These are phyloP conservation scores for Talaromyces thailandensis DNA, from an alignment of 495 filamentous ascomycete genomes.

Conservation along the genomic window DNA sequence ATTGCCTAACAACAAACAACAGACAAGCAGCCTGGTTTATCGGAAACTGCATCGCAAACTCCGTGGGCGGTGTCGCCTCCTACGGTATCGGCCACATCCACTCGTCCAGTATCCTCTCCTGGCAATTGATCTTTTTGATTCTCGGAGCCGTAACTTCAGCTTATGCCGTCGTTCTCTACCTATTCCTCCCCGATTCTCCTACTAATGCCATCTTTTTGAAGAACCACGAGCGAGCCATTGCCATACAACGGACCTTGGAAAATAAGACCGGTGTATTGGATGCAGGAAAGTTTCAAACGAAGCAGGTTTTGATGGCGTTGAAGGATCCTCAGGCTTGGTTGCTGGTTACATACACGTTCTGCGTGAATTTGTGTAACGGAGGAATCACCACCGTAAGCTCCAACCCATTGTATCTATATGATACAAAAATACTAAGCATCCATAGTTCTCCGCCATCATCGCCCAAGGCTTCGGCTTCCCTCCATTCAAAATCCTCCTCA, in stretches of 20 bases:
- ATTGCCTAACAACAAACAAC: background rate
- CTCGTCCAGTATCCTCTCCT: constrained; percentile 19
- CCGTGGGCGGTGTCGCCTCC: constrained; percentile 46
- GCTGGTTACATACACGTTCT: constrained; percentile 27
- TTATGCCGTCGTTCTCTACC: constrained; percentile 27
- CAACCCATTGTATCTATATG: background rate
- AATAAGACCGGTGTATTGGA: constrained; percentile 52
- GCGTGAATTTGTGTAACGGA: constrained; percentile 36
- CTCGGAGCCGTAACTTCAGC: constrained; percentile 29
- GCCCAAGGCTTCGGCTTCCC: constrained; percentile 32
- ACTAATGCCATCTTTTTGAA: constrained; percentile 36
- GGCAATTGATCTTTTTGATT: constrained; percentile 35
- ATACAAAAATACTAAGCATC: background rate
- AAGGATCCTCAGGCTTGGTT: constrained; percentile 44
- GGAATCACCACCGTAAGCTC: constrained; percentile 32
- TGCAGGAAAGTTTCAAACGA: constrained; percentile 46
- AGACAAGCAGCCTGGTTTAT: constrained; percentile 23
- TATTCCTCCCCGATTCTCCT: constrained; percentile 42
- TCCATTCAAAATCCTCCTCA: constrained; percentile 24
- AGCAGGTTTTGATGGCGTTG: constrained; percentile 44
- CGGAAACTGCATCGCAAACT: constrained; percentile 30
- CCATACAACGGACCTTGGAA: constrained; percentile 45
- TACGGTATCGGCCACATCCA: constrained; percentile 42
- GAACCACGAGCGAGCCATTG: constrained; percentile 38
- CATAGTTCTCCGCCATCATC: constrained; percentile 31